Conservation (phyloP, 2,329 filamentous ascomycete species). For the Colletotrichum sp. region DNA sequence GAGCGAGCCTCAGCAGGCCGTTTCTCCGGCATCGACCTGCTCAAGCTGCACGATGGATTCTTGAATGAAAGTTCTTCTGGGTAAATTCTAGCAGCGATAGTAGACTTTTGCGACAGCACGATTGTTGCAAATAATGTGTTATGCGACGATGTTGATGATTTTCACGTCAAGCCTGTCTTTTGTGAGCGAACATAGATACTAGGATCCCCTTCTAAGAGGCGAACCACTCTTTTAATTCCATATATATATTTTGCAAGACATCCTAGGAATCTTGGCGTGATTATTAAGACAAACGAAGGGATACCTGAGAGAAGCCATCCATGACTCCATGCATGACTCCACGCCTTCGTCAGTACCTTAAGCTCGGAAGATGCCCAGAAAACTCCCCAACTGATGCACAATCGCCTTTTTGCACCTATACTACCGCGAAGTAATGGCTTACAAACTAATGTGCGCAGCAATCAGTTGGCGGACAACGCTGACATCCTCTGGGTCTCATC, state of each 20-base stretch:
- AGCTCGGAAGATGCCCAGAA: background rate
- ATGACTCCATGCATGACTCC: background rate
- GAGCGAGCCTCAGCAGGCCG: background rate
- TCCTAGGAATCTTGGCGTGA: background rate
- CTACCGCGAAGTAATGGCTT: background rate
- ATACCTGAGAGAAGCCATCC: background rate
- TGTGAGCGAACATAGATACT: background rate
- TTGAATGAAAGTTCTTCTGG: background rate
- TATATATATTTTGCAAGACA: background rate
- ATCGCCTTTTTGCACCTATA: accelerated
- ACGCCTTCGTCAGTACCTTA: background rate
- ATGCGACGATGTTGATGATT: background rate
- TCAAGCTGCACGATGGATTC: background rate
- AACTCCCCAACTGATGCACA: background rate
- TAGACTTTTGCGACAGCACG: background rate
- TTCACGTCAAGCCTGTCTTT: background rate
- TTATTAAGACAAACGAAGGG: background rate
- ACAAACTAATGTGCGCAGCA: background rate
- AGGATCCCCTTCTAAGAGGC: background rate
- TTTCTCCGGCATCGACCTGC: background rate
- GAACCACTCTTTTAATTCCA: background rate
- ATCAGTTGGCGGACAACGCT: background rate
- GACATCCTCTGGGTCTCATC: background rate
- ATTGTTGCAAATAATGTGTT: background rate
- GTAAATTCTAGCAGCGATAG: background rate